These are phyloP conservation scores for Rosa lucieae DNA, from an alignment of 306 rosid genomes.

Conservation along the genomic window DNA sequence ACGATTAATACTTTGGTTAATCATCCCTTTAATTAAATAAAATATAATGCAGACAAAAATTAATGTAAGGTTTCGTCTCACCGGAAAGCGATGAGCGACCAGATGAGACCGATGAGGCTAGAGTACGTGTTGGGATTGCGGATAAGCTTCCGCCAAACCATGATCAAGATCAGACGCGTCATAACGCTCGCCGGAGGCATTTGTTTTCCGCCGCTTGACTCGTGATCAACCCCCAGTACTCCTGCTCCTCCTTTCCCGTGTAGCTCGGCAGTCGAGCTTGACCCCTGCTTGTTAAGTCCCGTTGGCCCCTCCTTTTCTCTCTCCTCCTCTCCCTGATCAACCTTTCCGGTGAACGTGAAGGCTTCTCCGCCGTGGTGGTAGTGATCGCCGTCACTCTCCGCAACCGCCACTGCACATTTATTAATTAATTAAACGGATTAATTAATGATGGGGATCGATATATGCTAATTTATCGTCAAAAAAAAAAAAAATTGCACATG, in stretches of 20 bases:
- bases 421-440: background rate
- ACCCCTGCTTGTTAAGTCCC: constrained; percentile 65
- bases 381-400: constrained; percentile 33
- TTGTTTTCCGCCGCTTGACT: constrained; percentile 43
- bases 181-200: constrained; percentile 99
- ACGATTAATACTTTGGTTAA: background rate
- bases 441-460: background rate
- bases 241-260: constrained; percentile 50
- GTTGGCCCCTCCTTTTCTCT: constrained; percentile 54
- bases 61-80: constrained; percentile 18
- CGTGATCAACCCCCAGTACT: constrained; percentile 30
- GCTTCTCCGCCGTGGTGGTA: constrained; percentile 47
- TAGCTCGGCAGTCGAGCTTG: constrained; percentile 75
- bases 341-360: constrained; percentile 50
- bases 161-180: constrained; percentile 91
- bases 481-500: background rate
- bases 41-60: background rate
- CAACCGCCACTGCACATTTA: constrained; percentile 13
- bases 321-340: constrained; percentile 39
- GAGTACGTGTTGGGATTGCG: constrained; percentile 97
- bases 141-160: constrained; percentile 99
- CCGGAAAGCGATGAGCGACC: constrained; percentile 90
- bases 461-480: background rate
- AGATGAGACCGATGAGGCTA: constrained; percentile 85
- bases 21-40: background rate